A percentile compares a stretch with the other conserved stretches of the same genome.
phyloP scores from a whole-genome alignment of 495 filamentous ascomycete genomes.

The Penicillium alfredii region DNA sequence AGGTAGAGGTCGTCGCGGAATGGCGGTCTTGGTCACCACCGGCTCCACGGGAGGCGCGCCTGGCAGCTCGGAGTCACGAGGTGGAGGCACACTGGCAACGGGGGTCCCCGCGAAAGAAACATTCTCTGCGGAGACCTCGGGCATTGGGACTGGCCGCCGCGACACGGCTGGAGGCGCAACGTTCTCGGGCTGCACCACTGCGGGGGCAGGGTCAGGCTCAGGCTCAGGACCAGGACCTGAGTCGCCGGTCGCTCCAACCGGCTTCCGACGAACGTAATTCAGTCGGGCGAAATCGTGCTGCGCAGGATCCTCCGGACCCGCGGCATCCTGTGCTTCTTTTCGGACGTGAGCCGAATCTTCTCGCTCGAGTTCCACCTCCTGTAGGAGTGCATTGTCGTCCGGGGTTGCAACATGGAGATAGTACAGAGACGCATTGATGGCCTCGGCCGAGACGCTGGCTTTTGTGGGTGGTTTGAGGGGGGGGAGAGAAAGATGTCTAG shows the following conservation, averaged over 20 bases:
- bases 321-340: constrained; percentile 29
- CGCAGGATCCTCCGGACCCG: constrained; percentile 16
- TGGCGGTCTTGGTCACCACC: not conserved
- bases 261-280: constrained; percentile 42
- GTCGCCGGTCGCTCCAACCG: too few relatives aligned
- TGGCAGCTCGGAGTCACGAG: not conserved
- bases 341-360: constrained; percentile 42
- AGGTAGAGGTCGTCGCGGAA: constrained; percentile 25
- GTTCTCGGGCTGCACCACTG: constrained; percentile 14
- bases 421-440: constrained; percentile 83
- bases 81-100: constrained; percentile 7
- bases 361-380: constrained; percentile 38
- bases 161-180: constrained; percentile 12
- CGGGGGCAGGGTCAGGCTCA: constrained; percentile 10
- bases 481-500: constrained; percentile 96
- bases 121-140: constrained; percentile 20
- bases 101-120: constrained; percentile 17
- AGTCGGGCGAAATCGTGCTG: constrained; percentile 29
- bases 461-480: constrained; percentile 80
- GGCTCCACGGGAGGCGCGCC: not conserved
- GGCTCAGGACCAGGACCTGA: too few relatives aligned
- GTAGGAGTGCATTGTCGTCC: constrained; percentile 50
- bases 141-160: constrained; percentile 13
- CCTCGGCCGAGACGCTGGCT: constrained; percentile 73
- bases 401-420: constrained; percentile 75